Conservation (phyloP, 352 stramenopile genomes). For the Globisporangium takayamanum region DNA sequence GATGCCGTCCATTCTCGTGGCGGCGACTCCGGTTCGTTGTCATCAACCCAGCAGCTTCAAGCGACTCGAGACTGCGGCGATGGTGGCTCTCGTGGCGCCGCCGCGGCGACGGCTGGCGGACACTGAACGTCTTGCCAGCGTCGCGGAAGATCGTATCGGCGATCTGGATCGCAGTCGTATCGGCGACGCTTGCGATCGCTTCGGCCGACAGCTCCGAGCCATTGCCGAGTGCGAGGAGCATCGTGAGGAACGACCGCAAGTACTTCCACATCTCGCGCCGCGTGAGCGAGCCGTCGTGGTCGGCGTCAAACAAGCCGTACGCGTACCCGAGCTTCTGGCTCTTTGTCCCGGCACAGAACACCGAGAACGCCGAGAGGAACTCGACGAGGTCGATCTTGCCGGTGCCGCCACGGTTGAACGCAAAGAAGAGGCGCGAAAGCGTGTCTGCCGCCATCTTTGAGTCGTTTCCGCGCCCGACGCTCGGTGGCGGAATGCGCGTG, state of each 20-base stretch:
- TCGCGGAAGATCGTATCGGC: conserved; percentile 80
- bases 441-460: conserved; percentile 73
- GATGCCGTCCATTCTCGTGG: conserved; percentile 24
- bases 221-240: conserved; percentile 92
- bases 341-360: conserved; percentile 94
- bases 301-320: conserved; percentile 88
- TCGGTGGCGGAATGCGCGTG: conserved; percentile 45
- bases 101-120: conserved; percentile 23
- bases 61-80: conserved; percentile 55
- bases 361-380: conserved; percentile 91
- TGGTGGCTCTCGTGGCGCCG: conserved; percentile 22
- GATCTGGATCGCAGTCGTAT: conserved; percentile 79
- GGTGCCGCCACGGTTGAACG: conserved; percentile 79
- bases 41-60: conserved; percentile 35
- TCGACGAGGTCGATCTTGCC: conserved; percentile 85
- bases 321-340: conserved; percentile 92
- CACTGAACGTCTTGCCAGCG: conserved; percentile 73
- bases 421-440: conserved; percentile 77
- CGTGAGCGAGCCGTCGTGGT: conserved; percentile 87
- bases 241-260: conserved; percentile 91
- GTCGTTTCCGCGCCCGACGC: conserved; percentile 58
- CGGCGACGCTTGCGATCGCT: conserved; percentile 71
- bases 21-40: conserved; percentile 23
- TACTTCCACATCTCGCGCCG: conserved; percentile 91
- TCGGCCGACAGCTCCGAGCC: conserved; percentile 74